phyloP scores from a whole-genome alignment of 805 yeast species.

The Zygotorulaspora danielsina region DNA sequence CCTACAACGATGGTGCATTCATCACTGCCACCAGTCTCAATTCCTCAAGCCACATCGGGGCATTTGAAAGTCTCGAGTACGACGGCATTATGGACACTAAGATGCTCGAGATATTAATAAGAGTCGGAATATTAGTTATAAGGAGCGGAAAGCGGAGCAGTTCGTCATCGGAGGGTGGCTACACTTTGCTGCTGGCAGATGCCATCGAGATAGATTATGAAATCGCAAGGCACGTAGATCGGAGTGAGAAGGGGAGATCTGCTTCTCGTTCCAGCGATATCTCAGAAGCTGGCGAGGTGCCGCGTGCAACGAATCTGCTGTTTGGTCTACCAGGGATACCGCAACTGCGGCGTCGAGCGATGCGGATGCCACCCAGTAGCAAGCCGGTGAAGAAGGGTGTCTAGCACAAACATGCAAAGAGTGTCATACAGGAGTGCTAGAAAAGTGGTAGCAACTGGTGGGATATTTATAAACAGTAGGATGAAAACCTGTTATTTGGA shows the following conservation, averaged over 20 bases:
- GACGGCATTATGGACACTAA: slow-evolving; percentile 2
- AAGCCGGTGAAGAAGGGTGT: slow-evolving; percentile 32
- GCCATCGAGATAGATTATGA: slow-evolving; percentile 42
- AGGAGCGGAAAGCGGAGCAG: slow-evolving; percentile 51
- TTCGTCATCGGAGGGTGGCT: slow-evolving; percentile 12
- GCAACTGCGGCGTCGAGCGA: slow-evolving; percentile 55
- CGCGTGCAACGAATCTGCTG: slow-evolving; percentile 48
- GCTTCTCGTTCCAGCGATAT: slow-evolving; percentile 10
- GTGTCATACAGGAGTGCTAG: slow-evolving; percentile 16
- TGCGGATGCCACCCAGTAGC: slow-evolving; percentile 47
- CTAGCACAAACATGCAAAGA: slow-evolving; percentile 22
- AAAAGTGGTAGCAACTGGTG: slow-evolving; percentile 12
- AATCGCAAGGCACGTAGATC: slow-evolving; percentile 24
- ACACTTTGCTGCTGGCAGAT: slow-evolving; percentile 17
- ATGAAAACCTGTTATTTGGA: slow-evolving; percentile 19
- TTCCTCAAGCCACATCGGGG: slow-evolving; percentile 13
- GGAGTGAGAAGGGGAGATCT: slow-evolving; percentile 28
- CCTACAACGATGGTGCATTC: slow-evolving; percentile 61
- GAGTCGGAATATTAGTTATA: slow-evolving; percentile 54
- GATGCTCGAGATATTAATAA: slow-evolving; percentile 19
- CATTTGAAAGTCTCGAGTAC: slow-evolving; percentile 16
- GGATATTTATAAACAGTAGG: slow-evolving; percentile 12
- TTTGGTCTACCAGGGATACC: slow-evolving; percentile 52
- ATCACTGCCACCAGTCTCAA: slow-evolving; percentile 56
- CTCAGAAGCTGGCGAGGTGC: slow-evolving; percentile 21